A percentile compares a stretch with the other conserved stretches of the same genome.
Conservation (phyloP, 805 yeast species). For the Phaffomyces opuntiae region DNA sequence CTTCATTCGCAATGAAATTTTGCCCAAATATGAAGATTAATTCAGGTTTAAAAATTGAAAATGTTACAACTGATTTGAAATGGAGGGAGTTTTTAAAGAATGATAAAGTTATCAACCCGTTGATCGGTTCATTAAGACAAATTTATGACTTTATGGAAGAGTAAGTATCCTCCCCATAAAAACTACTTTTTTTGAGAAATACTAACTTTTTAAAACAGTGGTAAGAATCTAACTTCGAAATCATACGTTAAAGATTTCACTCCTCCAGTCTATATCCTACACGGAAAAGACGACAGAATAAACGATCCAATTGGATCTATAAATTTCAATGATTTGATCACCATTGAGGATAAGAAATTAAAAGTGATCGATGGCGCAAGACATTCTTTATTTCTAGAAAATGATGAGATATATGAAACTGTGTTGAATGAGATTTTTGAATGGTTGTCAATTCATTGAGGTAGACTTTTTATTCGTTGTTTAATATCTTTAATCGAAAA, state of each 20-base stretch:
- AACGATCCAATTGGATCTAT: constrained; percentile 33
- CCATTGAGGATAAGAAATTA: constrained; percentile 15
- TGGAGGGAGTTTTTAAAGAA: constrained; percentile 39
- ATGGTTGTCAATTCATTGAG: constrained; percentile 20
- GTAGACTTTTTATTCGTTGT: background rate
- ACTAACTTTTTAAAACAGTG: constrained; percentile 30
- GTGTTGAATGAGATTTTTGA: constrained; percentile 11
- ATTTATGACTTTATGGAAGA: constrained; percentile 48
- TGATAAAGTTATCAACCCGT: constrained; percentile 38
- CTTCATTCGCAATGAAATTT: constrained; percentile 33
- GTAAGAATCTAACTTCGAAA: constrained; percentile 40
- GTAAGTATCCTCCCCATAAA: constrained; percentile 9
- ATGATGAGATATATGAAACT: constrained; percentile 11
- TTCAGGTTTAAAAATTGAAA: constrained; percentile 48
- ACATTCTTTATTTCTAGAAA: constrained; percentile 31
- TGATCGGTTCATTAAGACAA: constrained; percentile 46
- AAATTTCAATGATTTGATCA: constrained; percentile 10
- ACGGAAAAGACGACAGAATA: constrained; percentile 58
- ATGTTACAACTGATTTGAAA: constrained; percentile 41
- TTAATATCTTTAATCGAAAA: too few relatives aligned
- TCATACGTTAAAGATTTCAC: constrained; percentile 25
- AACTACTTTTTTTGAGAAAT: background rate
- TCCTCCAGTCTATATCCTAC: constrained; percentile 48
- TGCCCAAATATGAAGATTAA: constrained; percentile 47
- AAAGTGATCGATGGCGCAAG: constrained; percentile 26